These are phyloP conservation scores for Xerocomellus dryophilus DNA, from an alignment of 768 basidiomycete genomes.

Conservation along the genomic window DNA sequence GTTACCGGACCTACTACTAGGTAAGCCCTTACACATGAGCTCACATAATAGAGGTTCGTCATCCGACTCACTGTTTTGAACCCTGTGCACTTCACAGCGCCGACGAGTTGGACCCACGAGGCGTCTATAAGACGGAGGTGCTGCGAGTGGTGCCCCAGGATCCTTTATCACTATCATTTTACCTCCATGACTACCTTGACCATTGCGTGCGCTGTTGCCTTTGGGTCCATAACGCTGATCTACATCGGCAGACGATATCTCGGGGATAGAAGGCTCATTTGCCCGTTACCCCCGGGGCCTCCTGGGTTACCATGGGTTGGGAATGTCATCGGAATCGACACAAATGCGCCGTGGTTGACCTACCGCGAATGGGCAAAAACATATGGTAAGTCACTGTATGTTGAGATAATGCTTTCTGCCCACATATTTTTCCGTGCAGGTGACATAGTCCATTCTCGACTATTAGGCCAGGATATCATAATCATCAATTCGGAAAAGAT, in stretches of 20 bases:
- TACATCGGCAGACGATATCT: background rate
- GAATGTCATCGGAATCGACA: background rate
- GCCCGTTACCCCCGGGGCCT: background rate
- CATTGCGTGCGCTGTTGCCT: background rate
- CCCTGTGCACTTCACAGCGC: too few relatives aligned
- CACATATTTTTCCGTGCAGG: slow-evolving; percentile 35
- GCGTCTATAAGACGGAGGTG: background rate
- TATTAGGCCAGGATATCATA: slow-evolving; percentile 42
- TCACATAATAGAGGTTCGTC: too few relatives aligned
- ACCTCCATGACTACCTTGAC: background rate
- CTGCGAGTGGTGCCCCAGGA: background rate
- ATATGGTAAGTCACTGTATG: slow-evolving; percentile 24
- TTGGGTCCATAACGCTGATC: background rate
- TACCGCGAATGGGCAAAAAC: slow-evolving; percentile 37
- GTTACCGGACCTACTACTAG: too few relatives aligned
- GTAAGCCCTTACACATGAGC: too few relatives aligned
- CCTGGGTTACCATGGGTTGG: slow-evolving; percentile 2
- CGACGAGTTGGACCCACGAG: too few relatives aligned
- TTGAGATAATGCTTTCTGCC: slow-evolving; percentile 21
- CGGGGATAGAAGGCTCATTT: slow-evolving; percentile 25
- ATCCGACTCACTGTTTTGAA: too few relatives aligned
- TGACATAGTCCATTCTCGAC: slow-evolving; percentile 20
- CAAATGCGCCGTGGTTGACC: slow-evolving; percentile 1
- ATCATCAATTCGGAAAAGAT: slow-evolving; percentile 28
- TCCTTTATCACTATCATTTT: background rate